Evolutionary conservation across 257 asterid genomes (phyloP), one percentile per base, ranked within the genome.

Genomic region (Scutellaria galericulata): DNA sequence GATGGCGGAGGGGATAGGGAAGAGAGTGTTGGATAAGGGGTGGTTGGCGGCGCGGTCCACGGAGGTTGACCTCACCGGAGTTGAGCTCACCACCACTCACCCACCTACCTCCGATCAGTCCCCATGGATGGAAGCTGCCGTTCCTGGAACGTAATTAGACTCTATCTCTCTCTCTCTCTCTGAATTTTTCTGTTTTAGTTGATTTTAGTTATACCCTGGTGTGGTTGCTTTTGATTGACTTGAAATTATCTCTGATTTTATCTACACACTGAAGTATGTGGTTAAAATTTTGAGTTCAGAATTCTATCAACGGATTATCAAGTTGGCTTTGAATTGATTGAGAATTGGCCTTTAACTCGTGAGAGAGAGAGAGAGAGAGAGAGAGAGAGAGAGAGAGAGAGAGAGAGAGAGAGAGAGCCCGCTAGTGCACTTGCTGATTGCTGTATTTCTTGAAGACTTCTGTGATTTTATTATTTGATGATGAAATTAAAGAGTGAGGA

Each of bases 31-130:
- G 75, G 87, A 90, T 71, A 40, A 64, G 50, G 95, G 93, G 42
- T 95, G 99, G 99, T 50, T 95, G 65, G 98, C 98, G 56, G 98
- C 99, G 53, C 85, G 98, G 67, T 89, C 96, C 55, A 85, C 96
- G 47, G 94, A 95, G 72, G 87, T 95, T 27, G 81, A 83, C 64
- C 75, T 83, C 71, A 83, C 90, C 66, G 99, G 98, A 67, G 84
- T 82, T 68, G 81, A 91, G 81, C 93, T 95, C 70, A 91, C 98
- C 72, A 95, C 99, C 77, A 86, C 85, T 56, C 75, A 79, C 14
- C 95, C 96, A 42, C 99, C 98, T 52, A 79, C 89, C 15, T 47
- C 92, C 6, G 78, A 66, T 41, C 83, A 87, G 27, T 39, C 86
- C 48, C 92, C 95, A 5, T 95, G 99, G 99, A 87, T 91, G 83